A percentile compares a stretch with the other conserved stretches of the same genome.
These are phyloP conservation scores for Batkoa obscura DNA, from an alignment of 371 early-diverging fungal species.

Conservation along the genomic window DNA sequence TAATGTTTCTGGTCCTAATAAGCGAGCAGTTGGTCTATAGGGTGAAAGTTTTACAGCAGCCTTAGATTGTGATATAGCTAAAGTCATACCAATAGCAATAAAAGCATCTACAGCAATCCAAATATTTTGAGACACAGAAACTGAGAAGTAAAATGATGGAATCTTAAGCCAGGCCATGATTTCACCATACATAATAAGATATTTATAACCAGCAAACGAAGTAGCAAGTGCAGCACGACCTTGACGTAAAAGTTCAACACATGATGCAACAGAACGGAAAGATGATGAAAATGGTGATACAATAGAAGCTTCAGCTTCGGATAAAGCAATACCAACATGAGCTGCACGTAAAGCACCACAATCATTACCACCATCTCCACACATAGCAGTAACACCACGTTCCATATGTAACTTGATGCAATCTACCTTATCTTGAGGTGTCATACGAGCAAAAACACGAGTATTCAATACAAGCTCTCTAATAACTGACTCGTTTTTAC, in stretches of 20 bases:
- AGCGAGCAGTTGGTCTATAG: constrained; percentile 47
- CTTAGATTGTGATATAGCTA: constrained; percentile 43
- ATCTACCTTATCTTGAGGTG: constrained; percentile 44
- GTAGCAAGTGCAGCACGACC: constrained; percentile 58
- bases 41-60: constrained; percentile 29
- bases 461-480: constrained; percentile 26
- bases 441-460: constrained; percentile 63
- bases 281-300: constrained; percentile 75
- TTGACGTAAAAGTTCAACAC: constrained; percentile 50
- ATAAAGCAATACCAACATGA: constrained; percentile 79
- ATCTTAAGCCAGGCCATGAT: constrained; percentile 49
- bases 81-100: constrained; percentile 38
- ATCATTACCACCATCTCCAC: constrained; percentile 95
- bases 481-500: constrained; percentile 19
- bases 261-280: constrained; percentile 37
- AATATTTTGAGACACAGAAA: constrained; percentile 26
- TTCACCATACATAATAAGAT: constrained; percentile 52
- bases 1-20: constrained; percentile 47
- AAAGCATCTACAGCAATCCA: constrained; percentile 56
- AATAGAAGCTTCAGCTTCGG: constrained; percentile 72
- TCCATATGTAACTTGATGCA: constrained; percentile 57
- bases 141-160: constrained; percentile 30
- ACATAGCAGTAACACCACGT: constrained; percentile 60
- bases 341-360: constrained; percentile 82
- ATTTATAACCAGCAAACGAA: constrained; percentile 56